Conservation (phyloP, 139 green algal genomes). For the Chlamydomonas sphaeroides region DNA sequence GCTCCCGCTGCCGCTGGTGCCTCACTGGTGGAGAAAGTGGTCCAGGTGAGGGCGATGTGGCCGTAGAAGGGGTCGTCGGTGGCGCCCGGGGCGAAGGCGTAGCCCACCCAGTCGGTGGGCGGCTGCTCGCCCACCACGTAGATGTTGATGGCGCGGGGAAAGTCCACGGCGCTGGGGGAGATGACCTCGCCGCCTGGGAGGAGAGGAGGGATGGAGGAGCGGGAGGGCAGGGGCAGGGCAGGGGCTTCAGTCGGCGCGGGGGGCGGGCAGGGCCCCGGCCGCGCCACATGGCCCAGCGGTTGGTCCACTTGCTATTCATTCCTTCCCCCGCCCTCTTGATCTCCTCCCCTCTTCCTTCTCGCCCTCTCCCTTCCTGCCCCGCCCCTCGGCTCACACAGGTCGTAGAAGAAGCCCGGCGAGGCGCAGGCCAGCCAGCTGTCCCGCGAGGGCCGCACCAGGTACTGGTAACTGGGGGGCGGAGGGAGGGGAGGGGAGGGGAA, state of each 20-base stretch:
- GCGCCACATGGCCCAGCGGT: too few relatives aligned
- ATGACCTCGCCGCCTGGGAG: not conserved
- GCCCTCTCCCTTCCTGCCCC: too few relatives aligned
- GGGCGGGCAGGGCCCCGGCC: too few relatives aligned
- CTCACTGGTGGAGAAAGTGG: not conserved
- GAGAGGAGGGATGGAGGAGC: too few relatives aligned
- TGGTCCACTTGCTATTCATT: too few relatives aligned
- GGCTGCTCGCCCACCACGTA: conserved; percentile 16
- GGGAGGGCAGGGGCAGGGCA: not conserved
- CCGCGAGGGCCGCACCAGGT: not conserved
- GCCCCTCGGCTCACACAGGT: too few relatives aligned
- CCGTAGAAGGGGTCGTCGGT: not conserved
- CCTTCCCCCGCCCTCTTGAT: too few relatives aligned
- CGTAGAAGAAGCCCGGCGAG: not conserved
- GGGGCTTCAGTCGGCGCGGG: too few relatives aligned
- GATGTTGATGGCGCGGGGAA: conserved; percentile 20
- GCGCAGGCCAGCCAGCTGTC: conserved; percentile 1
- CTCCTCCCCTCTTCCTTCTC: too few relatives aligned
- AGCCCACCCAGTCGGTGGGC: not conserved
- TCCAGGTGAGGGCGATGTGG: conserved; percentile 5
- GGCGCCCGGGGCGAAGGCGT: not conserved
- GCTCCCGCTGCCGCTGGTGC: too few relatives aligned
- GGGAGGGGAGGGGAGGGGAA: not conserved
- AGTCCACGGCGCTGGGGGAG: not conserved
- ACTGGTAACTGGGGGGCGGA: not conserved